phyloP scores from a whole-genome alignment of 352 stramenopile species.

The Phytophthora crassamura region DNA sequence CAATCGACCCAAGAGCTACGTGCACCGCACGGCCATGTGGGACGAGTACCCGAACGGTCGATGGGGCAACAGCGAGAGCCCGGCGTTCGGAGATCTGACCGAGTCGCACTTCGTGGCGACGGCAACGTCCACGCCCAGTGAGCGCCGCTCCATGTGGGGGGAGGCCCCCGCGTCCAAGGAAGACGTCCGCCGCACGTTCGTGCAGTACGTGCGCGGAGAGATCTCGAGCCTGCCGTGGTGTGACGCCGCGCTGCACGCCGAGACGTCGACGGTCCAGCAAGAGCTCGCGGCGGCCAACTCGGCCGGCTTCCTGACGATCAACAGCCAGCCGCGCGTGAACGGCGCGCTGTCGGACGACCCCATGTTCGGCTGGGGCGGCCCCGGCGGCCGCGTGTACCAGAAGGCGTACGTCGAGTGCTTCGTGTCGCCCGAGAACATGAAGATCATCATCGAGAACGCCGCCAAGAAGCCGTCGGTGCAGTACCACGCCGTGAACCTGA shows the following conservation, averaged over 20 bases:
- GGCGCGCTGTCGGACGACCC: slow-evolving; percentile 90
- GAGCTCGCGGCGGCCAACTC: slow-evolving; percentile 79
- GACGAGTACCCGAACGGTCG: slow-evolving; percentile 97
- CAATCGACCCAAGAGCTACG: slow-evolving; percentile 98
- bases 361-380: slow-evolving; percentile 97
- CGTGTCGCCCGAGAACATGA: slow-evolving; percentile 93
- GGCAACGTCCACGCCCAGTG: slow-evolving; percentile 57
- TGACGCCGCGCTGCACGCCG: slow-evolving; percentile 94
- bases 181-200: slow-evolving; percentile 97
- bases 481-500: slow-evolving; percentile 92
- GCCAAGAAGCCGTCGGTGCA: slow-evolving; percentile 85
- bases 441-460: slow-evolving; percentile 90
- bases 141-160: slow-evolving; percentile 95
- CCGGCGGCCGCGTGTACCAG: slow-evolving; percentile 97
- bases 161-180: slow-evolving; percentile 85
- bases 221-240: slow-evolving; percentile 98
- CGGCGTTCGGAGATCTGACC: slow-evolving; percentile 96
- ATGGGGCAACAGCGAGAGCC: slow-evolving; percentile 96
- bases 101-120: slow-evolving; percentile 95
- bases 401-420: slow-evolving; percentile 99
- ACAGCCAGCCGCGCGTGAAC: slow-evolving; percentile 94
- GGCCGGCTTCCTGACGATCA: slow-evolving; percentile 96
- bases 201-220: slow-evolving; percentile 95
- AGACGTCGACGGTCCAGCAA: slow-evolving; percentile 92
- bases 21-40: slow-evolving; percentile 97